These are phyloP conservation scores for Irpex sp. DNA, from an alignment of 1,284 basidiomycete genomes.

Conservation along the genomic window DNA sequence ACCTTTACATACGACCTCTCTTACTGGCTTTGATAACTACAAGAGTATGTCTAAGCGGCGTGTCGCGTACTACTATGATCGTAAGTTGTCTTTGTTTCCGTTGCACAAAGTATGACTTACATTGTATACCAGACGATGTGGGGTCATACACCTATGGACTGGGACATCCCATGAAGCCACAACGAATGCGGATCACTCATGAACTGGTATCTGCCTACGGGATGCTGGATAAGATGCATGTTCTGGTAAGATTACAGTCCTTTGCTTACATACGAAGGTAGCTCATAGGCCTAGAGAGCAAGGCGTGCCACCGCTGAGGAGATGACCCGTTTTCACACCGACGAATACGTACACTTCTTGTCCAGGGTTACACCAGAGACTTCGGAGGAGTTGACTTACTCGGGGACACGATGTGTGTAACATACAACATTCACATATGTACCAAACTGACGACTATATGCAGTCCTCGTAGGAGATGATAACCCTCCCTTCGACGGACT, in stretches of 20 bases:
- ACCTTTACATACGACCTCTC: not conserved
- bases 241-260: constrained; percentile 54
- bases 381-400: constrained; percentile 75
- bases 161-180: constrained; percentile 93
- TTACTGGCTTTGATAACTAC: not conserved
- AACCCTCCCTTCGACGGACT: constrained; percentile 96
- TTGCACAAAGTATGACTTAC: not conserved
- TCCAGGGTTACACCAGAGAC: constrained; percentile 87
- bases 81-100: constrained; percentile 27
- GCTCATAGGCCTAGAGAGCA: constrained; percentile 51
- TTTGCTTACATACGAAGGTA: not conserved
- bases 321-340: constrained; percentile 94
- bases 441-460: not conserved
- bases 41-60: constrained; percentile 48
- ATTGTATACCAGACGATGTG: constrained; percentile 53
- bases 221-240: constrained; percentile 87
- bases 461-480: constrained; percentile 78
- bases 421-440: constrained; percentile 11
- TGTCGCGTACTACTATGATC: constrained; percentile 60
- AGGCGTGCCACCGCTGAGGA: constrained; percentile 75
- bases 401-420: constrained; percentile 73
- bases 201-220: constrained; percentile 89
- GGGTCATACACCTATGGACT: constrained; percentile 84
- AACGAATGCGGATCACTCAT: constrained; percentile 89
- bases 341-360: constrained; percentile 95